Evolutionary conservation across 768 basidiomycete genomes (phyloP).

Genomic region (Steccherinum ochraceum): DNA sequence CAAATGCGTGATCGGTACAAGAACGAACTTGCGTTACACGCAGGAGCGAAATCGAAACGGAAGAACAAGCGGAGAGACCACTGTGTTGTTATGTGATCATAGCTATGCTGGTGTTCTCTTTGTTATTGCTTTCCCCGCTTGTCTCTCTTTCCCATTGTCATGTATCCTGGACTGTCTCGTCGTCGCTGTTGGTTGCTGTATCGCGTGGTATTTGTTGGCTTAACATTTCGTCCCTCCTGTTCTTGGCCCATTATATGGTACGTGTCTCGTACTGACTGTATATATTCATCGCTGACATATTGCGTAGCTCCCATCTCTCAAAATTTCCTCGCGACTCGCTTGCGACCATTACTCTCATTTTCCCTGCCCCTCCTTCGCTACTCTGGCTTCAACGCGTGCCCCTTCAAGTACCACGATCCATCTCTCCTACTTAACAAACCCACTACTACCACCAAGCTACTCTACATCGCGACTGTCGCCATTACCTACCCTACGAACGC

Average conservation of each 20-base stretch:
- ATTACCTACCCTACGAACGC: neutral
- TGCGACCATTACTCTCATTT: neutral
- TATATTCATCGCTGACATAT: neutral
- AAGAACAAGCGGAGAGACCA: conserved; percentile 24
- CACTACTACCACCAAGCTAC: neutral
- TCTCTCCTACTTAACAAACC: neutral
- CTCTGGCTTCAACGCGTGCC: neutral
- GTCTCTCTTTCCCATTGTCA: neutral
- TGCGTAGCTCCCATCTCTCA: neutral
- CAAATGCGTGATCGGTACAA: conserved; percentile 72
- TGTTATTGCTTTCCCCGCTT: neutral
- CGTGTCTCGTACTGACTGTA: neutral
- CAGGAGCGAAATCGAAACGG: conserved; percentile 1
- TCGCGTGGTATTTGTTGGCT: neutral
- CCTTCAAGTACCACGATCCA: neutral
- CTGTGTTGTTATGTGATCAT: conserved; percentile 11
- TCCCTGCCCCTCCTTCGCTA: neutral
- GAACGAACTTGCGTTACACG: conserved; percentile 22
- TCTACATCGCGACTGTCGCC: neutral
- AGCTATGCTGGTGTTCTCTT: neutral
- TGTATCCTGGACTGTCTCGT: conserved; percentile 3
- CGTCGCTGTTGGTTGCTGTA: conserved; percentile 2
- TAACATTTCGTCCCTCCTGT: neutral
- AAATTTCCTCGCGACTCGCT: neutral
- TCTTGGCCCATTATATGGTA: neutral